Conservation (phyloP, 345 rosid species). For the Ceriops decandra region DNA sequence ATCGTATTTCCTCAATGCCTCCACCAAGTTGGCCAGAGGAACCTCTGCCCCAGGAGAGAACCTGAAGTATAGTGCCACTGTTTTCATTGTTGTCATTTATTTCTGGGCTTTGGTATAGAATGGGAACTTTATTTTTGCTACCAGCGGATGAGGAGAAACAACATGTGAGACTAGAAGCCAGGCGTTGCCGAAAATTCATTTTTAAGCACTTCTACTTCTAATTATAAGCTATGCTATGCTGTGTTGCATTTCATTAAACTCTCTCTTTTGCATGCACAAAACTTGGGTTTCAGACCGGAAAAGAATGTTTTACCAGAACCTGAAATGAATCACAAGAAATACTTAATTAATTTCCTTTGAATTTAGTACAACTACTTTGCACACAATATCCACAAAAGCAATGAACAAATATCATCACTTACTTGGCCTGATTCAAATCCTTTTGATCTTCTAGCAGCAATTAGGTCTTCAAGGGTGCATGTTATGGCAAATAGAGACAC, state of each 20-base stretch:
- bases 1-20: conserved; percentile 68
- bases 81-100: conserved; percentile 22
- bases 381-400: too few species aligned
- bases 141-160: conserved; percentile 21
- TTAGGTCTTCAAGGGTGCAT: too few species aligned
- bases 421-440: too few species aligned
- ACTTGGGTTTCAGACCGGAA: neutral
- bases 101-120: conserved; percentile 43
- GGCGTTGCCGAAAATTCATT: conserved; percentile 4
- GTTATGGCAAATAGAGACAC: too few species aligned
- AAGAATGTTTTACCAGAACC: neutral
- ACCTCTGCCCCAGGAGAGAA: conserved; percentile 90
- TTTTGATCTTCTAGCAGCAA: too few species aligned
- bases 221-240: neutral
- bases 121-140: conserved; percentile 38
- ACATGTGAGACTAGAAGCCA: conserved; percentile 8
- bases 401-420: too few species aligned
- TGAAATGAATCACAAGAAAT: neutral
- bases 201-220: neutral
- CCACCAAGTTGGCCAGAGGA: conserved; percentile 95
- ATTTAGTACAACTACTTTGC: too few species aligned
- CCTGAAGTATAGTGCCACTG: conserved; percentile 43
- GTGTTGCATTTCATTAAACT: neutral
- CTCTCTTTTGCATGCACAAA: neutral
- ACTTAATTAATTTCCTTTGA: neutral